Base-by-base conservation (phyloP, 495 filamentous ascomycete genomes). In the Penicillium manginii region DNA sequence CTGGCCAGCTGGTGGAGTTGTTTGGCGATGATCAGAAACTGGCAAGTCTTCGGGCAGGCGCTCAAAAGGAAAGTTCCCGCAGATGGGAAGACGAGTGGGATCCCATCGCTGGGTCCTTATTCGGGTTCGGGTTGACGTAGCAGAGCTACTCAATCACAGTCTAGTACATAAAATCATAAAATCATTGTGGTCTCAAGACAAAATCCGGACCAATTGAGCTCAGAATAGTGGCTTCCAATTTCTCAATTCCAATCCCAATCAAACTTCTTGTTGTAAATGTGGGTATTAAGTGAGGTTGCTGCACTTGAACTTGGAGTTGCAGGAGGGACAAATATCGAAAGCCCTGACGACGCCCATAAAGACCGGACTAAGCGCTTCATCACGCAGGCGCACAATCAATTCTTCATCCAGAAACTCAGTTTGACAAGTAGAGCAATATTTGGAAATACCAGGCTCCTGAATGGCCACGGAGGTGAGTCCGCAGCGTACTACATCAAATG, bases 21-120 rank as follows among this genome's bases (percentile, higher is more conserved):
- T 85, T 96, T 52, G 78, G 78, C 10, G 71, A 78, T 35, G 69
- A 73, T 3, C 64, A 68, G 1, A 77, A 88, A 62, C 73, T 98
- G 50, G 74, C 79, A 52, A 73, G 35, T 12, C 69, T 99, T 62
- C 86, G 84, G 61, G 70, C 73, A 33, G 96, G 96, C 10, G 94
- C 94, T 1, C 61, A 84, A 55, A 80, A 85, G 65, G 93, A 98
- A 69, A 89, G 91, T 19, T 74, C 78, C 53, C 80, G 84, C 54
- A 77, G 96, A 45, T 99, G 94, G 94, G 92, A 97, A 66, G 92
- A 93, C 67, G 91, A 96, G 71, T 99, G 96, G 96, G 83, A 93
- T 78, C 79, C 79, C 21, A 85, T 92, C 53, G 87, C 91, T 2
- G 91, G 87, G 10, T 79, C 80, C 42, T 73, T 96, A 17, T 76